These are phyloP conservation scores for Sparassis latifolia DNA, from an alignment of 1,284 basidiomycete species.

Conservation along the genomic window DNA sequence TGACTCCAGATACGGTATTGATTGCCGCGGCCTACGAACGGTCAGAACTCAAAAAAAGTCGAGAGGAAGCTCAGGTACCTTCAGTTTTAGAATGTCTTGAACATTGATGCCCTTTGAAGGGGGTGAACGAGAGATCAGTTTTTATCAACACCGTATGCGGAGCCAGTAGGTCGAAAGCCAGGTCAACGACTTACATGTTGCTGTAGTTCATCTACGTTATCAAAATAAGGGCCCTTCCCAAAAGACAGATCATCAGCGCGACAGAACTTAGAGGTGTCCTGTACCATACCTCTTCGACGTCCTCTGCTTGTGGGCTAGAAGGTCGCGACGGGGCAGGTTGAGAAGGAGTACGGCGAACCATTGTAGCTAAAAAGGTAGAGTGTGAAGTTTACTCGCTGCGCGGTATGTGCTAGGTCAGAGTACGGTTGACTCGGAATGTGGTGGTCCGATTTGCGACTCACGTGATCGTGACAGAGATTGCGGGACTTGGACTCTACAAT, in stretches of 20 bases:
- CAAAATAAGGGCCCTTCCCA: slow-evolving; percentile 52
- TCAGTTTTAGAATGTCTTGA: slow-evolving; percentile 90
- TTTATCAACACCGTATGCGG: slow-evolving; percentile 1
- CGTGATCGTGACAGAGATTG: no score
- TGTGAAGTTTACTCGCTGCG: no score
- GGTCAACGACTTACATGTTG: slow-evolving; percentile 56
- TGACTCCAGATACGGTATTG: slow-evolving; percentile 75
- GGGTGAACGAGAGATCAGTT: not conserved
- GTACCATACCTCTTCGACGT: slow-evolving; percentile 34
- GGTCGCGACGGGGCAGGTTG: slow-evolving; percentile 29
- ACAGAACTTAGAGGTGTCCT: not conserved
- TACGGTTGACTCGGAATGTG: no score
- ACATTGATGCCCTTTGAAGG: slow-evolving; percentile 79
- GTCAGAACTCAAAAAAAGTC: not conserved
- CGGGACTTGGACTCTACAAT: no score
- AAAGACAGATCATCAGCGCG: slow-evolving; percentile 4
- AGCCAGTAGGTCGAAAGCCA: not conserved
- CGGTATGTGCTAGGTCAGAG: no score
- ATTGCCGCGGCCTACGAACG: slow-evolving; percentile 55
- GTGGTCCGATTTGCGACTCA: no score
- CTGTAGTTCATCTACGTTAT: slow-evolving; percentile 85
- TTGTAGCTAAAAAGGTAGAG: not conserved
- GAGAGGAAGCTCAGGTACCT: slow-evolving; percentile 38
- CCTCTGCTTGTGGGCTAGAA: slow-evolving; percentile 32
- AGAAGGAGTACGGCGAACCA: slow-evolving; percentile 23